Evolutionary conservation across 2,329 filamentous ascomycete genomes (phyloP), one percentile per base, ranked within the genome.

Genomic region (Cadophora luteo-olivacea): DNA sequence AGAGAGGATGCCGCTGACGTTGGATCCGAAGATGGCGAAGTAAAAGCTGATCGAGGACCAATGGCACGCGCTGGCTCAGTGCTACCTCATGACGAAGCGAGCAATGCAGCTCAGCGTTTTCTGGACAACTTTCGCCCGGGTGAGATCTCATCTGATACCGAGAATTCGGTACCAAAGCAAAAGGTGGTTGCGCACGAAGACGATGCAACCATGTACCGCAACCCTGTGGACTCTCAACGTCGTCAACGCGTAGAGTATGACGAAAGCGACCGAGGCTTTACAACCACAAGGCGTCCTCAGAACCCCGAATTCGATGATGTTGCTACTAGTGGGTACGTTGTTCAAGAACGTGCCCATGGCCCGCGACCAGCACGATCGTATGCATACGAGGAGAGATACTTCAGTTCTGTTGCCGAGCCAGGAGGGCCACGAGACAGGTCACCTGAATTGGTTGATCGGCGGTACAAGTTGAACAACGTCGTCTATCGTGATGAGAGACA

Each of bases 11-110:
- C 70, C 63, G 64, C 66, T 24, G 76, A 77, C 19, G 74, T 64
- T 76, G 75, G 76, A n/a, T 80, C 79, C 5, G 79, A 81, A 70
- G 79, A 81, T 72, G 78, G 78, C 8, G 79, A 81, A 69, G 70
- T 80, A 11, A 72, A 73, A 49, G 74, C 67, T 52, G 70, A 76
- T 32, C 57, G 72, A 54, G 62, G 51, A 22, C 52, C 68, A 8
- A 61, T 66, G 16, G 66, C 64, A 51, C 69, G 68, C 7, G 36
- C 49, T 45, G 65, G 61, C 52, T 55, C 64, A 29, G 45, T 49
- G 12, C 61, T 55, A 19, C 61, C 69, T 22, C 67, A 72, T 6
- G 69, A 72, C 19, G 78, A 80, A 65, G 75, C 77, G 38, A 72
- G 75, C 51, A 78, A 72, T 58, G 79, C 76, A n/a, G 78, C 79